Percentiles rank a stretch among this genome's conserved stretches.
phyloP scores from a whole-genome alignment of 2,329 filamentous ascomycete genomes.

The Hymenoscyphus occultus region DNA sequence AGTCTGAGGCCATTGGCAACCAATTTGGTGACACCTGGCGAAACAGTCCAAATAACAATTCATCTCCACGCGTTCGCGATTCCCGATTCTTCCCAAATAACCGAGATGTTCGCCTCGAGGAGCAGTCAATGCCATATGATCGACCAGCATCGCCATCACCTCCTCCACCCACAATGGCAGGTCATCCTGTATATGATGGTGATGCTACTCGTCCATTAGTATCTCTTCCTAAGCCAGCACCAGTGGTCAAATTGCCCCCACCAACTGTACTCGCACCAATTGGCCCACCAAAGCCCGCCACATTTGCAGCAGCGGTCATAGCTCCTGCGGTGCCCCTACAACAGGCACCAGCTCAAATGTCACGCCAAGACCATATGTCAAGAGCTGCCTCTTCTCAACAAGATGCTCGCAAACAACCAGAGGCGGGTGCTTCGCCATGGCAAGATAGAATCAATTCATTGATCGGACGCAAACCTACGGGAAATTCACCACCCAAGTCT shows the following conservation, averaged over 20 bases:
- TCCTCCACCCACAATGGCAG: slow-evolving; percentile 61
- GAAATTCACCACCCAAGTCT: slow-evolving; percentile 48
- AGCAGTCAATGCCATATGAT: slow-evolving; percentile 38
- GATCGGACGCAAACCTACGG: slow-evolving; percentile 53
- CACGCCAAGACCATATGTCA: slow-evolving; percentile 38
- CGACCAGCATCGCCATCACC: slow-evolving; percentile 52
- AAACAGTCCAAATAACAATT: slow-evolving; percentile 27
- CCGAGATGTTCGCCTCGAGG: slow-evolving; percentile 47
- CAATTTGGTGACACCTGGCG: slow-evolving; percentile 36
- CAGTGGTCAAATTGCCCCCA: slow-evolving; percentile 79
- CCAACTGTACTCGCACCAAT: slow-evolving; percentile 43
- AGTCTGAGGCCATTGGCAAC: slow-evolving; percentile 10
- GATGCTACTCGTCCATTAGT: slow-evolving; percentile 65
- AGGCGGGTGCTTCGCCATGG: slow-evolving; percentile 51
- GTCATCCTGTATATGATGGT: slow-evolving; percentile 70
- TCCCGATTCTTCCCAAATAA: slow-evolving; percentile 60
- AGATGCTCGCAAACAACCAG: slow-evolving; percentile 38
- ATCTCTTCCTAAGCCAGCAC: slow-evolving; percentile 65
- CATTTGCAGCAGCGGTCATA: slow-evolving; percentile 43
- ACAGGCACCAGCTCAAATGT: slow-evolving; percentile 19
- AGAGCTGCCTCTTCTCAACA: slow-evolving; percentile 40
- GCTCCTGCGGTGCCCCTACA: slow-evolving; percentile 32
- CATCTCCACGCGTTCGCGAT: slow-evolving; percentile 46
- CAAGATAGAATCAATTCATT: slow-evolving; percentile 82
- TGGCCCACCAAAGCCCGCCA: slow-evolving; percentile 43